A percentile compares a stretch with the other conserved stretches of the same genome.
Conservation (phyloP, 306 rosid species). For the Cyclanthera cordifolia region DNA sequence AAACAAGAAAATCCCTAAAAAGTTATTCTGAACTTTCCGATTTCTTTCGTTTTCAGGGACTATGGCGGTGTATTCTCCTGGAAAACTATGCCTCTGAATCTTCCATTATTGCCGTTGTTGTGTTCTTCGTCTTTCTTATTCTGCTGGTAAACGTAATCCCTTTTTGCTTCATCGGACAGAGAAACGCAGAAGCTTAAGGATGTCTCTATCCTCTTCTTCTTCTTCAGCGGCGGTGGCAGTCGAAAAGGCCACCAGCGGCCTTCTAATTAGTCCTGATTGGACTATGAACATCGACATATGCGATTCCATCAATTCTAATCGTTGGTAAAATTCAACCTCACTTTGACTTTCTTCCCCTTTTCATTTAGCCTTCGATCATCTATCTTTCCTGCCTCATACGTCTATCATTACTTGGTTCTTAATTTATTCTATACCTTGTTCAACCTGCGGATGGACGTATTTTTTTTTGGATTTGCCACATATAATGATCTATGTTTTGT, state of each 20-base stretch:
- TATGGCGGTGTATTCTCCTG: no score
- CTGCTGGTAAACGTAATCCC: no score
- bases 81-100: no score
- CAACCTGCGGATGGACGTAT: neutral
- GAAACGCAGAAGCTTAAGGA: no score
- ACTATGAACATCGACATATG: slow-evolving; percentile 97
- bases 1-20: slow-evolving; percentile 11
- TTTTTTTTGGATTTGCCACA: neutral
- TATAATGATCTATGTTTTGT: neutral
- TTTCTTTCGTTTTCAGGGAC: no score
- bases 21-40: neutral
- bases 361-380: slow-evolving; percentile 15
- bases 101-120: no score
- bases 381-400: slow-evolving; percentile 3
- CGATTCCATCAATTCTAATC: slow-evolving; percentile 86
- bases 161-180: no score
- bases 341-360: neutral
- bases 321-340: slow-evolving; percentile 25
- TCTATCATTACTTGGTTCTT: neutral
- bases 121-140: no score
- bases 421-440: neutral
- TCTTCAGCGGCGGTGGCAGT: slow-evolving; percentile 79
- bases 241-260: slow-evolving; percentile 98
- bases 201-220: no score
- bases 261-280: slow-evolving; percentile 97